phyloP scores from a whole-genome alignment of 2,329 filamentous ascomycete species.

The Alternaria tenuissima region DNA sequence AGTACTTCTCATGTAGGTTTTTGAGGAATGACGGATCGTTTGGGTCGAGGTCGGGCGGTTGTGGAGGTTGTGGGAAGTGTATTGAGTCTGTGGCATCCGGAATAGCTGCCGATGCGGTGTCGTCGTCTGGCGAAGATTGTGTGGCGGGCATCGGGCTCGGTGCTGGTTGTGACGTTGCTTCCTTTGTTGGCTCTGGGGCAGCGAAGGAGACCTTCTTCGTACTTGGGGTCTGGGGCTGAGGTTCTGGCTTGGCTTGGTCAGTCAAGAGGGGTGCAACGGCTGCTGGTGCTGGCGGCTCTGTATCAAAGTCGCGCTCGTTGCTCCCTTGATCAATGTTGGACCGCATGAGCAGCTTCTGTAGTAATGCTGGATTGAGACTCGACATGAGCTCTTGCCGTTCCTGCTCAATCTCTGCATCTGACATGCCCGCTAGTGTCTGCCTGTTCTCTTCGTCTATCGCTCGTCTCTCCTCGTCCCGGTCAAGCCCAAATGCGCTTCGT shows the following conservation, averaged over 20 bases:
- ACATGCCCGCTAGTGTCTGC: conserved; percentile 78
- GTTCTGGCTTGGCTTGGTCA: conserved; percentile 22
- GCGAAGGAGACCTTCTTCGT: conserved; percentile 50
- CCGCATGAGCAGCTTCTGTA: conserved; percentile 78
- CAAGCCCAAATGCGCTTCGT: conserved; percentile 22
- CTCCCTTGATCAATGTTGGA: conserved; percentile 76
- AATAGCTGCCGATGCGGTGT: conserved; percentile 54
- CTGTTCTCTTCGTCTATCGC: conserved; percentile 86
- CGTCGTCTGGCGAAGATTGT: background rate
- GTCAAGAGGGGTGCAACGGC: conserved; percentile 8
- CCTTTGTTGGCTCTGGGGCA: conserved; percentile 20
- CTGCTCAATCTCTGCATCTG: conserved; percentile 78
- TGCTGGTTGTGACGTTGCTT: conserved; percentile 8
- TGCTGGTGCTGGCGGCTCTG: conserved; percentile 14
- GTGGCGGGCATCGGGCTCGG: conserved; percentile 1
- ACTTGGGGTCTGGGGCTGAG: conserved; percentile 17
- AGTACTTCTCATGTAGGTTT: conserved; percentile 91
- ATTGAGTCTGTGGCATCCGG: conserved; percentile 61
- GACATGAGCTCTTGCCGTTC: conserved; percentile 82
- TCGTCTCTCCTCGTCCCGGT: conserved; percentile 66
- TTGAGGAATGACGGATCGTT: conserved; percentile 82
- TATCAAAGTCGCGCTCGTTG: conserved; percentile 51
- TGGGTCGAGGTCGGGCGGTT: conserved; percentile 79
- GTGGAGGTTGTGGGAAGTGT: conserved; percentile 68
- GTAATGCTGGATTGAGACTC: conserved; percentile 75